These are phyloP conservation scores for Suillus subaureus DNA, from an alignment of 768 basidiomycete genomes.

Conservation along the genomic window DNA sequence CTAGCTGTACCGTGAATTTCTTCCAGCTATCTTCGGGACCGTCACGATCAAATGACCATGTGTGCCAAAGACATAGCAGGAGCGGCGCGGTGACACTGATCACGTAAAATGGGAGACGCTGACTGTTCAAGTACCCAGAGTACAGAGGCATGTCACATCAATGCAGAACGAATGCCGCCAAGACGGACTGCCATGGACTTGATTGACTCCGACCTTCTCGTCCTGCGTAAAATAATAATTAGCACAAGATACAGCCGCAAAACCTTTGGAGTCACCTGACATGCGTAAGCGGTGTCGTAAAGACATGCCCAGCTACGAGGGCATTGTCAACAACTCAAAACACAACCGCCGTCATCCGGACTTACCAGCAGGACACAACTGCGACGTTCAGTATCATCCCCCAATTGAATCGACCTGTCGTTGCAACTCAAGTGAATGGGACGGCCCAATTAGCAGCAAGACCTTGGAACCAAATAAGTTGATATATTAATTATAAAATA, in stretches of 20 bases:
- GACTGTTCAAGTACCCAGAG: neutral
- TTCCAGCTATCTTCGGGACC: neutral
- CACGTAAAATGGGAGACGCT: neutral
- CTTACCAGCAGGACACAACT: neutral
- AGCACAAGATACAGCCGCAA: no score
- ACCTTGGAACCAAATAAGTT: neutral
- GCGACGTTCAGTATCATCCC: neutral
- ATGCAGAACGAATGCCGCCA: neutral
- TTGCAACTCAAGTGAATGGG: neutral
- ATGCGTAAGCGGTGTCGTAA: neutral
- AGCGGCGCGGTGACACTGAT: neutral
- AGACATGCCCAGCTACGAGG: neutral
- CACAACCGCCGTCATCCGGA: neutral
- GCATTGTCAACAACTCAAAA: neutral
- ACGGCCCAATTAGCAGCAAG: neutral
- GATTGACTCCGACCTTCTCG: neutral
- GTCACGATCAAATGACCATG: neutral
- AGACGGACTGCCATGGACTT: neutral
- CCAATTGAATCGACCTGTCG: neutral
- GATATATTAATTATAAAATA: no score
- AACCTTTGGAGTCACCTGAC: neutral
- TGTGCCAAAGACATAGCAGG: neutral
- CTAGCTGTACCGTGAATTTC: neutral
- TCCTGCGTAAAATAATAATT: no score
- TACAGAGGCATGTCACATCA: neutral